A percentile compares a stretch with the other conserved stretches of the same genome.
phyloP scores from a whole-genome alignment of 345 rosid genomes.

The Clausena lansium region DNA sequence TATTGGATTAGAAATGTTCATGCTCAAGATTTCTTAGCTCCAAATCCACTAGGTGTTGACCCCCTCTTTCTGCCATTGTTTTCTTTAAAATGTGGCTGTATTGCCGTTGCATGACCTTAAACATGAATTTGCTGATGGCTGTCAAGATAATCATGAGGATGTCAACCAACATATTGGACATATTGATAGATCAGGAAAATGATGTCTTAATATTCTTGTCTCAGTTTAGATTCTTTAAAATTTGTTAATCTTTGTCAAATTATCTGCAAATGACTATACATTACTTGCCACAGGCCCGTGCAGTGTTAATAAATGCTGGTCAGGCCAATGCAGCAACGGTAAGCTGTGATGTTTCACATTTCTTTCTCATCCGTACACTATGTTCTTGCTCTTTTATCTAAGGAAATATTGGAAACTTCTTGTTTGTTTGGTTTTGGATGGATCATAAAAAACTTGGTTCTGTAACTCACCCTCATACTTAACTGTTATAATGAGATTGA shows the following conservation, averaged over 20 bases:
- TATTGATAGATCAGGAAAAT: not conserved
- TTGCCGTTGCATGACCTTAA: not conserved
- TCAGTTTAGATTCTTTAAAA: not conserved
- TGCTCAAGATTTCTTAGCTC: not conserved
- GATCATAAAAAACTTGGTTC: conserved; percentile 8
- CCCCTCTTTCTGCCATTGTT: not conserved
- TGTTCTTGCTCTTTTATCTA: not conserved
- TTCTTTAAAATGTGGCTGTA: not conserved
- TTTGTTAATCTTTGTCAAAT: not conserved
- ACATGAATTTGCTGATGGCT: not conserved
- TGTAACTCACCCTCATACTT: not conserved
- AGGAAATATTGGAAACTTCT: not conserved
- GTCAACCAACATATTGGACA: not conserved
- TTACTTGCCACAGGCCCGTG: conserved; percentile 74
- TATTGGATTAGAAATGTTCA: not conserved
- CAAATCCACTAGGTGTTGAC: not conserved
- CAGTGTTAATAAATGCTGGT: conserved; percentile 93
- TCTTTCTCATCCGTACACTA: conserved; percentile 7
- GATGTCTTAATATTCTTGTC: not conserved
- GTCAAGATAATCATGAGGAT: not conserved
- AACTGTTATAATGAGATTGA: not conserved
- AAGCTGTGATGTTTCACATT: conserved; percentile 27
- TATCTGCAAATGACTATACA: conserved; percentile 3
- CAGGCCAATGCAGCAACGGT: conserved; percentile 99
- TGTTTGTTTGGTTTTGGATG: not conserved